These are phyloP conservation scores for Amoebophrya sp. DNA, from an alignment of 169 alveolate genomes.

Conservation along the genomic window DNA sequence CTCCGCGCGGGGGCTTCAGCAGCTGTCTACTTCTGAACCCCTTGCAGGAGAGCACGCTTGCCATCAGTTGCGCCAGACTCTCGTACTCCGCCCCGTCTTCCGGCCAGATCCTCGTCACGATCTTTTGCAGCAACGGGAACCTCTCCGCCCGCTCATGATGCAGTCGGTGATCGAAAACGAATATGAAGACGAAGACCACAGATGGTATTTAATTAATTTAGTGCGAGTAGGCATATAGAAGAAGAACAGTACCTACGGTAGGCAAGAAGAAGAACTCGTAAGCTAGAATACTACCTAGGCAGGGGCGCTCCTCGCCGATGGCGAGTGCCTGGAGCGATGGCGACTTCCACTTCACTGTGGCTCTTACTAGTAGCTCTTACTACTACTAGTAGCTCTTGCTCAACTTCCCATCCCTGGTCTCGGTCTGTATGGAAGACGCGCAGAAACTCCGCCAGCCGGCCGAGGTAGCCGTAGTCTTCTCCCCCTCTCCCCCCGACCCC, in stretches of 20 bases:
- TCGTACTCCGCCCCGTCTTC: neutral
- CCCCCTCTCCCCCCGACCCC: no score
- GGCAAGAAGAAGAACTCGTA: neutral
- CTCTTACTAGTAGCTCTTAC: no score
- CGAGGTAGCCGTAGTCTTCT: no score
- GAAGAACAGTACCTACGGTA: neutral
- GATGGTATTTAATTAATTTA: neutral
- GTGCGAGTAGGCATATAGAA: neutral
- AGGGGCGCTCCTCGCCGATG: no score
- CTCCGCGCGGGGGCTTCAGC: no score
- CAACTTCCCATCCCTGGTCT: no score
- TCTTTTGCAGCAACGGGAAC: neutral
- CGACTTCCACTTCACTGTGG: no score
- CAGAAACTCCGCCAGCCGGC: no score
- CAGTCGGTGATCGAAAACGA: neutral
- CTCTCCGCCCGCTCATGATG: neutral
- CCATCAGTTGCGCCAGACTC: neutral
- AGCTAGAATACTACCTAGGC: neutral
- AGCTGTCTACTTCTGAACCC: neutral
- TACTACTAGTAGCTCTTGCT: no score
- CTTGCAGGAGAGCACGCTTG: neutral
- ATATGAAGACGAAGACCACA: neutral
- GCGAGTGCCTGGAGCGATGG: no score
- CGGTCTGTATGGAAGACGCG: no score
- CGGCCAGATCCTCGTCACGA: neutral